Base-by-base conservation (phyloP, 2,329 filamentous ascomycete species). In the Colletotrichum godetiae region DNA sequence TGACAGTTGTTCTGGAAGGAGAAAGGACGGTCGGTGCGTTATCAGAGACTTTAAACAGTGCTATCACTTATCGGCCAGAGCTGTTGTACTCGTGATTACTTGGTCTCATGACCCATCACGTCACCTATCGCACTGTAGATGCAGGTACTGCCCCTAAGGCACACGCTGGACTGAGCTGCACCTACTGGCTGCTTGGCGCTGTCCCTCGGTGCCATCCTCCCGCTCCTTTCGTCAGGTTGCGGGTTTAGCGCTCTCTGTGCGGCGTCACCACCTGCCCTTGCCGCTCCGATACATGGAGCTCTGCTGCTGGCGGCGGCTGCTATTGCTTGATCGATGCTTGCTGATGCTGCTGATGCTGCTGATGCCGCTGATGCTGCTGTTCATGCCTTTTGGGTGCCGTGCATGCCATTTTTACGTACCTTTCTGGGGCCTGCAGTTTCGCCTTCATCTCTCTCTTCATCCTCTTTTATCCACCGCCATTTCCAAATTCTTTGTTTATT, bases 231-330 rank as follows among this genome's bases (percentile, higher is more conserved):
- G 22, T 49, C 42, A n/a, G 42, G 19, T 19, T 42, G 58, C 35
- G 58, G 58, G 58, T 65, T 61, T 71, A 71, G 68, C 68, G 56
- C 62, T 33, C 31, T 49, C 62, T 56, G 52, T 55, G 35, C 64
- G 55, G 53, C 37, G 35, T 67, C 37, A 60, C 55, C 56, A 12
- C 37, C 46, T 24, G 29, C 42, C 62, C 62, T 70, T 67, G 42
- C 62, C 62, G 68, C 62, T 52, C 55, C 62, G 24, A 57, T 67
- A 62, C 58, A 57, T 68, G 66, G 58, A 67, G 63, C 55, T 37
- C 24, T 33, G 56, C 29, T 35, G 29, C 56, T 59, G 56, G 15
- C 56, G 22, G 19, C 11, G 35, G 56, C 56, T 58, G 56, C 61
- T 64, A 35, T 29, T 64, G 15, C 56, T 59, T 19, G 31, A 49